Percentiles rank a stretch among this genome's conserved stretches.
These are phyloP conservation scores for Mortierella sp. DNA, from an alignment of 371 early-diverging fungal species.

Conservation along the genomic window DNA sequence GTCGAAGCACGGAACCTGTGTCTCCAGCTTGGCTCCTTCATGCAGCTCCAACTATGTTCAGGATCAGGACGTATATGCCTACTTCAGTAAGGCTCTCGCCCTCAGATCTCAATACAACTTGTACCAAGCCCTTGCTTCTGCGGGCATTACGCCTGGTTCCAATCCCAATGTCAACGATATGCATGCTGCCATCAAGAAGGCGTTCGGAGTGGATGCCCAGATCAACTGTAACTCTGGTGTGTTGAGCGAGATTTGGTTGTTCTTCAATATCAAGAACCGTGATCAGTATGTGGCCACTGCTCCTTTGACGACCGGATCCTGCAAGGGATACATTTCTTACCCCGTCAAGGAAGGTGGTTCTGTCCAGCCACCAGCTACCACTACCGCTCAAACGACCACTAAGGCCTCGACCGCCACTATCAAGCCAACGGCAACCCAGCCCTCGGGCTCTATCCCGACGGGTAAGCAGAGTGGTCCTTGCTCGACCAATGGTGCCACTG, in stretches of 20 bases:
- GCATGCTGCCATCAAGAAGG: slow-evolving; percentile 62
- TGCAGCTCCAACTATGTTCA: slow-evolving; percentile 60
- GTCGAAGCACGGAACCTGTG: slow-evolving; percentile 87
- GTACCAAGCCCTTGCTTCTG: slow-evolving; percentile 62
- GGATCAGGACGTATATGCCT: slow-evolving; percentile 68
- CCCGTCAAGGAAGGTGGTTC: slow-evolving; percentile 57
- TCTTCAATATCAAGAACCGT: slow-evolving; percentile 34
- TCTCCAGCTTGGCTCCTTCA: slow-evolving; percentile 69
- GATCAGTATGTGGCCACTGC: slow-evolving; percentile 26
- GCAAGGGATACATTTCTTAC: slow-evolving; percentile 57
- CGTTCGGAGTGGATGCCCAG: slow-evolving; percentile 60
- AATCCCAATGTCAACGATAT: slow-evolving; percentile 62
- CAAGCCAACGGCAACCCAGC: slow-evolving; percentile 14
- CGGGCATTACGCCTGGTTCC: slow-evolving; percentile 74
- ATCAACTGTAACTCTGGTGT: slow-evolving; percentile 57
- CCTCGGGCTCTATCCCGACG: slow-evolving; percentile 35
- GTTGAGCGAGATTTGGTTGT: slow-evolving; percentile 56
- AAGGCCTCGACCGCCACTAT: slow-evolving; percentile 4
- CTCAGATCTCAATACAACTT: slow-evolving; percentile 69
- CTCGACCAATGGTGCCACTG: slow-evolving; percentile 35
- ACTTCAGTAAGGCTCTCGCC: slow-evolving; percentile 64
- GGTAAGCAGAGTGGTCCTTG: slow-evolving; percentile 43
- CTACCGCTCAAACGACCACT: neutral
- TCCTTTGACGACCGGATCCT: slow-evolving; percentile 47
- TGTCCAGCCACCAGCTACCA: slow-evolving; percentile 11